phyloP scores from a whole-genome alignment of 441 rosid genomes.

The Mallotus repandus region DNA sequence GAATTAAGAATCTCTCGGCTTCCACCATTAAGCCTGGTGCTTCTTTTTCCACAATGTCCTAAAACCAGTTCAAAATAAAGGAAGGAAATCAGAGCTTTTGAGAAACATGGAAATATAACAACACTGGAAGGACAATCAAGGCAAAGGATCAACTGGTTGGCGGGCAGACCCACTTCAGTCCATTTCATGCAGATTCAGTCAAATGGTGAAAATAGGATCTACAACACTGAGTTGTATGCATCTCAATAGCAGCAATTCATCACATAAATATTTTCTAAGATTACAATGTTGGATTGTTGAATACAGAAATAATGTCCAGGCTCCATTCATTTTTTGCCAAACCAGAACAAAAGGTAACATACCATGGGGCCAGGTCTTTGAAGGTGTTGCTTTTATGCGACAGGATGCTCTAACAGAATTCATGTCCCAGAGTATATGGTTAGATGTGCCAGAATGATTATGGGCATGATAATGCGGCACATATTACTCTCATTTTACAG shows the following conservation, averaged over 20 bases:
- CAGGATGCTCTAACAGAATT: not conserved
- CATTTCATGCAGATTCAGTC: conserved; percentile 2
- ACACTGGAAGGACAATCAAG: not conserved
- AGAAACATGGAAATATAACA: not conserved
- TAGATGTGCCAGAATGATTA: conserved; percentile 1
- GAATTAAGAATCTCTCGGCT: conserved; percentile 83
- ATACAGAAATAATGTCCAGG: not conserved
- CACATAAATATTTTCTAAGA: not conserved
- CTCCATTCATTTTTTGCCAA: not conserved
- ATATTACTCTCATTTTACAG: not conserved
- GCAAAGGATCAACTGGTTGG: no score
- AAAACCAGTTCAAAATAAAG: conserved; percentile 19
- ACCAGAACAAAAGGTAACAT: not conserved
- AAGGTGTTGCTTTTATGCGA: not conserved
- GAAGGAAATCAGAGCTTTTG: not conserved
- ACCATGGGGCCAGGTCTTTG: no score
- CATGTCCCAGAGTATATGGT: not conserved
- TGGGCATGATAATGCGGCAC: not conserved
- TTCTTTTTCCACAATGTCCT: conserved; percentile 85
- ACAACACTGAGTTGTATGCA: not conserved
- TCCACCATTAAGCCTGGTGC: conserved; percentile 92
- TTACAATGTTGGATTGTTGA: not conserved
- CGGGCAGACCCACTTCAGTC: not conserved
- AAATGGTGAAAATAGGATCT: not conserved
- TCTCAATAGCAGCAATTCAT: not conserved